Base-by-base conservation (phyloP, 495 filamentous ascomycete species). In the Lasiosphaeria hispida region DNA sequence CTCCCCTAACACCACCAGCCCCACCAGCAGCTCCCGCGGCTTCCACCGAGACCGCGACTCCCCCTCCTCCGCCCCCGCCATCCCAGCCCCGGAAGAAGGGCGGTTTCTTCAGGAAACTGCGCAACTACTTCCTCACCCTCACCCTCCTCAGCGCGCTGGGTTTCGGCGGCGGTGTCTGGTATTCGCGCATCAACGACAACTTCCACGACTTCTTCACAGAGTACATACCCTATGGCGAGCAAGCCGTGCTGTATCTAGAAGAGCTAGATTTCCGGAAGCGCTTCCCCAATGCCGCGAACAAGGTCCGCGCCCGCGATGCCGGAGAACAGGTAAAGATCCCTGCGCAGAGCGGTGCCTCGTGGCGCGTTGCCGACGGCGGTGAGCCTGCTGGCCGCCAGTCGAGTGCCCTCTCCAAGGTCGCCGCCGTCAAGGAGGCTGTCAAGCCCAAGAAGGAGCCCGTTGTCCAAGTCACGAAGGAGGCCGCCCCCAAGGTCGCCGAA, bases 131-230 rank as follows among this genome's bases (percentile, higher is more conserved):
- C 36, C 67, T 89, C 42, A 85, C 85, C 44, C 65, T 96, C 49
- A 75, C 90, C 47, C 69, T 96, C 35, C 80, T 96, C 8, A 82
- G 86, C 39, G 85, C 81, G 7, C 66, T 95, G 13, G 85, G 86
- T 34, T 98, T 96, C 59, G 92, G 84, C 55, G 91, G 90, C 57
- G 90, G 92, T 47, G 84, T 96, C 48, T 96, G 89, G 76, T 90
- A 95, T 67, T 94, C 94, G 18, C 81, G 96, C 58, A 85, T 92
- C 72, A 94, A 86, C 61, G 94, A 98, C 76, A 96, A 93, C 72
- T 97, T 97, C 80, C 95, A 98, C 70, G 94, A 98, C 69, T 96
- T 97, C 77, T 98, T 98, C 77, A 97, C 95, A 43, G 92, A 96
- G 74, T 98, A 94, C 72, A 74, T 98, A 7, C 94, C 94, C 2